Evolutionary conservation across 2,329 filamentous ascomycete genomes (phyloP).

Genomic region (Ascochyta pisi): DNA sequence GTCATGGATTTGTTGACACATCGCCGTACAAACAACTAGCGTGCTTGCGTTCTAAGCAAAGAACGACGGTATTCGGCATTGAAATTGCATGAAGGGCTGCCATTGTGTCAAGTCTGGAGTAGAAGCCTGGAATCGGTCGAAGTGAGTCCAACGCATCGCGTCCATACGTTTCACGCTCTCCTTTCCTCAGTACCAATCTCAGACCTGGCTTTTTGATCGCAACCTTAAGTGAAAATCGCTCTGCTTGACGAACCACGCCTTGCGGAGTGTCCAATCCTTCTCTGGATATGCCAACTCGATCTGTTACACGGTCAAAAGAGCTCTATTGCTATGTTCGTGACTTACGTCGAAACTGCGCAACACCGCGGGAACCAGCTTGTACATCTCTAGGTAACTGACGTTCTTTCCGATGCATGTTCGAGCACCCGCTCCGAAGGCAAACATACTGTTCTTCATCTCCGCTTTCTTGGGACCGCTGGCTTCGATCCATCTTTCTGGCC

Average conservation of each 20-base stretch:
- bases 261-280: conserved; percentile 18
- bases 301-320: background rate
- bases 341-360: conserved; percentile 22
- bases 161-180: no score
- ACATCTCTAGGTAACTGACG: conserved; percentile 27
- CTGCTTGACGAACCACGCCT: conserved; percentile 26
- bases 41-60: no score
- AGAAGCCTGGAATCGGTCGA: no score
- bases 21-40: no score
- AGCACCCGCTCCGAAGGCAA: conserved; percentile 22
- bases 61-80: no score
- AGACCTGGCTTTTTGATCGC: background rate
- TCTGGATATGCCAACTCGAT: conserved; percentile 11
- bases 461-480: conserved; percentile 18
- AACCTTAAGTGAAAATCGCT: conserved; percentile 14
- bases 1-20: no score
- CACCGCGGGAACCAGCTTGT: conserved; percentile 24
- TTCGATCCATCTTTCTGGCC: conserved; percentile 27
- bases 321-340: background rate
- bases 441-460: conserved; percentile 41
- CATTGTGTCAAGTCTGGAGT: no score
- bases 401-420: conserved; percentile 27
- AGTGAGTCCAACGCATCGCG: no score
- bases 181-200: background rate
- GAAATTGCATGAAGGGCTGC: no score